Evolutionary conservation across 1,284 basidiomycete species (phyloP).

Genomic region (Peniophora sp.): DNA sequence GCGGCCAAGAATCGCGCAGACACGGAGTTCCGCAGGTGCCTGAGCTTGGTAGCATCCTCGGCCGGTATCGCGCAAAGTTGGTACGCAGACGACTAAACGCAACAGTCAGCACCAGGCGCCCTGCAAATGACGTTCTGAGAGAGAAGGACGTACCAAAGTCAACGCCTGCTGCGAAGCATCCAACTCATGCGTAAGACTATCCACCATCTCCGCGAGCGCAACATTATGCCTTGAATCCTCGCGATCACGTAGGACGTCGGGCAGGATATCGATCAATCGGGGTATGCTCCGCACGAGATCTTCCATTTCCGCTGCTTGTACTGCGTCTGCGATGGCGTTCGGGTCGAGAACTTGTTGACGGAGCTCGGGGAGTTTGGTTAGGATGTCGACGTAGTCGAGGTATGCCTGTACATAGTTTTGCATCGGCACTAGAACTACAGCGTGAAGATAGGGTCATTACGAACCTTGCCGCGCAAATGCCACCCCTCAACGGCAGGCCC

Average conservation of each 20-base stretch:
- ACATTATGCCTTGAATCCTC: constrained; percentile 55
- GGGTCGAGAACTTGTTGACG: constrained; percentile 36
- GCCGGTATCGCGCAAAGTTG: constrained; percentile 34
- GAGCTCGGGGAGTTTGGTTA: constrained; percentile 53
- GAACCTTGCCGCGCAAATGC: constrained; percentile 74
- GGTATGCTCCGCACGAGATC: constrained; percentile 55
- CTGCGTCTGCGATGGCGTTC: constrained; percentile 35
- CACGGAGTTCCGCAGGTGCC: constrained; percentile 43
- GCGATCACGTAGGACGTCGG: constrained; percentile 55
- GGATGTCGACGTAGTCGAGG: constrained; percentile 62
- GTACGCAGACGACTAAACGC: constrained; percentile 23
- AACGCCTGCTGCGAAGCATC: constrained; percentile 54
- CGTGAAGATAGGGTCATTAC: constrained; percentile 14
- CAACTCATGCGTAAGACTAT: constrained; percentile 49
- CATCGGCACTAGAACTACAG: too few relatives aligned
- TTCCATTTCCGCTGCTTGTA: constrained; percentile 48
- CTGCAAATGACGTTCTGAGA: neutral
- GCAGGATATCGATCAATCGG: constrained; percentile 61
- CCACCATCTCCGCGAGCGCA: constrained; percentile 69
- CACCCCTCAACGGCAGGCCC: constrained; percentile 63
- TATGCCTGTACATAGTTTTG: constrained; percentile 54
- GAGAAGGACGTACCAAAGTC: constrained; percentile 43
- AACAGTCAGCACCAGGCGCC: constrained; percentile 1
- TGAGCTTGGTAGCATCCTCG: constrained; percentile 40
- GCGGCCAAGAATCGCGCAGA: constrained; percentile 34